phyloP scores from a whole-genome alignment of 108 stramenopile genomes.

The Cylindrotheca fusiformis region DNA sequence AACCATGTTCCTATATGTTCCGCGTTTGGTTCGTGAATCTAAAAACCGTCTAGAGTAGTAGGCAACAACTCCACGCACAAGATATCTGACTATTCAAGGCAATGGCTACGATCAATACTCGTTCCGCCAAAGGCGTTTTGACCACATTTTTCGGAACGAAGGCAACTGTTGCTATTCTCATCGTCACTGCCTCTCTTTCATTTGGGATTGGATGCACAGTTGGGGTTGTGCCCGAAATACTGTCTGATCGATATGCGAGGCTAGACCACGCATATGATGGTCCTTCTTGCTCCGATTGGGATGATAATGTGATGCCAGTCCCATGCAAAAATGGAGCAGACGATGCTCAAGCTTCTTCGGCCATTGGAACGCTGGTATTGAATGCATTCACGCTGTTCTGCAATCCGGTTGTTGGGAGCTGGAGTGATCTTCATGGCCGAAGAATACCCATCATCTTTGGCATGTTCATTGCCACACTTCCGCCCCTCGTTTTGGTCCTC shows the following conservation, averaged over 20 bases:
- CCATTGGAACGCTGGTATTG: constrained; percentile 37
- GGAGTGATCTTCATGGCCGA: constrained; percentile 67
- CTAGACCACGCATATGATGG: constrained; percentile 55
- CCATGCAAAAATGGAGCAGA: constrained; percentile 66
- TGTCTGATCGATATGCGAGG: constrained; percentile 77
- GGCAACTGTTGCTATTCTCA: constrained; percentile 6
- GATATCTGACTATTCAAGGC: no score
- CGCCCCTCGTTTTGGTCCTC: constrained; percentile 48
- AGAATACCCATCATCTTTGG: constrained; percentile 45
- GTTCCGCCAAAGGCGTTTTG: background rate
- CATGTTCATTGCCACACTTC: constrained; percentile 43
- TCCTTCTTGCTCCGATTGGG: constrained; percentile 35
- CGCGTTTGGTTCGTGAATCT: no score
- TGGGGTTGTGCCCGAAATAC: constrained; percentile 59
- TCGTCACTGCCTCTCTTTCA: constrained; percentile 25
- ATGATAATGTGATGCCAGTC: constrained; percentile 37
- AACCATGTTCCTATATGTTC: no score
- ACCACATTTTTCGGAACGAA: constrained; percentile 11
- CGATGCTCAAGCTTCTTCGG: constrained; percentile 67
- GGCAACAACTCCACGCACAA: no score
- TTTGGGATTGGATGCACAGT: constrained; percentile 47
- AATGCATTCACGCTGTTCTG: constrained; percentile 50
- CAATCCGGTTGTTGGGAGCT: constrained; percentile 64
- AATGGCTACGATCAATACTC: no score
- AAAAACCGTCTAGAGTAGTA: no score